These are phyloP conservation scores for Prunus yedoensis DNA, from an alignment of 331 rosid species.

Conservation along the genomic window DNA sequence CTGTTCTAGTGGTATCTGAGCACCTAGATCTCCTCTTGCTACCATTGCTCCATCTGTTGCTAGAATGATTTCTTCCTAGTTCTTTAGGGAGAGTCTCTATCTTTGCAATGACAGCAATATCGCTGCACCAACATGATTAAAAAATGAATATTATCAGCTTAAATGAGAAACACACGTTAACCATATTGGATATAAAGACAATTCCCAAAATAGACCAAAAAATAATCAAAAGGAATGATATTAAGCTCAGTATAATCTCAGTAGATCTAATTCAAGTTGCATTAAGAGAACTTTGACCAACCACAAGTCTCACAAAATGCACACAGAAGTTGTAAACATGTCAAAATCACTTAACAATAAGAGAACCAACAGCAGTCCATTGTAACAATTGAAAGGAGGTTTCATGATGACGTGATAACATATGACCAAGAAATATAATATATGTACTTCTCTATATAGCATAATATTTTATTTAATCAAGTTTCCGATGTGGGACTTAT, in stretches of 20 bases:
- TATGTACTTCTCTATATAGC: not conserved
- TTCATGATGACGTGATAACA: not conserved
- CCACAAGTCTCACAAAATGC: not conserved
- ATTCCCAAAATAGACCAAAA: not conserved
- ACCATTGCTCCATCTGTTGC: slow-evolving; percentile 99
- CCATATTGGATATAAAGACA: not conserved
- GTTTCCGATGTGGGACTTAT: too few relatives aligned
- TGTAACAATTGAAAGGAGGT: slow-evolving; percentile 2
- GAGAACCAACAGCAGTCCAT: not conserved
- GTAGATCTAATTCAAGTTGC: slow-evolving; percentile 3
- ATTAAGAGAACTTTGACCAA: not conserved
- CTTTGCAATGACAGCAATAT: slow-evolving; percentile 79
- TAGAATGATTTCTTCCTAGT: slow-evolving; percentile 85
- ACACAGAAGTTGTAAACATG: not conserved
- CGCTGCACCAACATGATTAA: slow-evolving; percentile 49
- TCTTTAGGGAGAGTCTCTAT: slow-evolving; percentile 94
- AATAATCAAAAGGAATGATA: not conserved
- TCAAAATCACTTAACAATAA: not conserved
- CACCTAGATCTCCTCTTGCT: slow-evolving; percentile 98
- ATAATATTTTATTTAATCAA: not conserved
- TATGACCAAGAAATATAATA: not conserved
- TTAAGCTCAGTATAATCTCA: slow-evolving; percentile 6
- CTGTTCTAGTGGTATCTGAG: slow-evolving; percentile 97
- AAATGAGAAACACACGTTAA: not conserved
- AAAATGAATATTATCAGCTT: not conserved